Percentiles rank a stretch among this genome's conserved stretches.
phyloP scores from a whole-genome alignment of 2,329 filamentous ascomycete genomes.

The Pestalotiopsis sp. region DNA sequence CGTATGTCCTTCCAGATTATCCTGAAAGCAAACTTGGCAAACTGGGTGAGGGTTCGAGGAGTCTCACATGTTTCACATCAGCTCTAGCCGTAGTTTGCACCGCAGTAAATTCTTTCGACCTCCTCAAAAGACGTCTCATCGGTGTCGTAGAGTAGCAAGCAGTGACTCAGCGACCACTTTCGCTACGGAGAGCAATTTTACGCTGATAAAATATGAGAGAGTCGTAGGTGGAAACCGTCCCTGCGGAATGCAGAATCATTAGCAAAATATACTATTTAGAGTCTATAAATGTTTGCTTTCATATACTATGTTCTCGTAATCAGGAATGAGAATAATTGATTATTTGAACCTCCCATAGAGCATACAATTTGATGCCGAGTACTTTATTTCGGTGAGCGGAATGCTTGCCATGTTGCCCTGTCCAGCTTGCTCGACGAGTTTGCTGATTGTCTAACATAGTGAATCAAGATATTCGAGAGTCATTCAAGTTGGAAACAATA shows the following conservation, averaged over 20 bases:
- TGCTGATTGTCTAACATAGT: neutral
- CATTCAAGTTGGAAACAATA: no score
- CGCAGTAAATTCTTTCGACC: neutral
- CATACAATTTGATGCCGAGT: no score
- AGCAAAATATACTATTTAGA: no score
- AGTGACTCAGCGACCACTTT: neutral
- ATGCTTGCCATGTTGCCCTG: neutral
- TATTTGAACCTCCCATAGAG: no score
- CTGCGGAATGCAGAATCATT: neutral
- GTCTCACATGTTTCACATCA: neutral
- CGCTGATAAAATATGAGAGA: neutral
- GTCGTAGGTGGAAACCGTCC: neutral
- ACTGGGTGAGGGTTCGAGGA: neutral
- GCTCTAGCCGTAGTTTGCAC: neutral
- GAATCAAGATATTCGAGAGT: neutral
- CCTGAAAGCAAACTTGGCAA: neutral
- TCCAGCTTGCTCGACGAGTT: neutral
- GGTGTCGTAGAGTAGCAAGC: neutral
- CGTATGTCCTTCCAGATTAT: neutral
- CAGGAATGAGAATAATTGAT: no score
- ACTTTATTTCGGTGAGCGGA: neutral
- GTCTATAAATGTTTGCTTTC: no score
- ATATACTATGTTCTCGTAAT: no score
- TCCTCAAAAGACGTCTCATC: neutral
- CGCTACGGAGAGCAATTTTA: no score